Conservation (phyloP, 768 basidiomycete species). For the Clavulina sp. region DNA sequence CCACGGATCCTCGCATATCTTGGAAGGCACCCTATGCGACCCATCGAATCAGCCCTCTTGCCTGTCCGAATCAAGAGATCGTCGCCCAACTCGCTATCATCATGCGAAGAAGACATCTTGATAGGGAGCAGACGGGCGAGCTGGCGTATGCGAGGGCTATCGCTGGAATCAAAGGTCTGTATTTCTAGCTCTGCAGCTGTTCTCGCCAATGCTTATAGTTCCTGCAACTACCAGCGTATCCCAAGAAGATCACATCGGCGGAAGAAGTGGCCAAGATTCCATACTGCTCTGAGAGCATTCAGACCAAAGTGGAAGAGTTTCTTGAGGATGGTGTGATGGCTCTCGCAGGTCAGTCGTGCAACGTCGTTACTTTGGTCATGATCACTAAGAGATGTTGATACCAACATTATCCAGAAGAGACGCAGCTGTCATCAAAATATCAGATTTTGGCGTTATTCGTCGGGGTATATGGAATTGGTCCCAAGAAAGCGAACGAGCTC, state of each 20-base stretch:
- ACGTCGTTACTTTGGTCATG: too few species aligned
- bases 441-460: conserved; percentile 25
- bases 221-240: conserved; percentile 12
- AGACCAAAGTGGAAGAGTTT: conserved; percentile 43
- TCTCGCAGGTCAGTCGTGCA: conserved; percentile 33
- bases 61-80: conserved; percentile 51
- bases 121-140: conserved; percentile 48
- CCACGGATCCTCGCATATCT: conserved; percentile 14
- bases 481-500: conserved; percentile 45
- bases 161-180: conserved; percentile 41
- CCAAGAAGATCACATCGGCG: conserved; percentile 8
- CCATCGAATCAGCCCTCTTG: conserved; percentile 42
- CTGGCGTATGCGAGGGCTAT: conserved; percentile 59
- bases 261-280: conserved; percentile 17
- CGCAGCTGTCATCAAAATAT: not conserved
- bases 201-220: not conserved
- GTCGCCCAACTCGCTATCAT: conserved; percentile 42
- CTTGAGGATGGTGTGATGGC: conserved; percentile 33
- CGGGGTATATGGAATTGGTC: conserved; percentile 56
- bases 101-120: conserved; percentile 38
- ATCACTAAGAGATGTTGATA: not conserved
- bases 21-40: conserved; percentile 35
- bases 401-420: not conserved
- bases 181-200: conserved; percentile 2
- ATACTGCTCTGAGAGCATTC: conserved; percentile 7